Evolutionary conservation across 176 grass and related monocot species (phyloP).

Genomic region (Bromus sterilis): DNA sequence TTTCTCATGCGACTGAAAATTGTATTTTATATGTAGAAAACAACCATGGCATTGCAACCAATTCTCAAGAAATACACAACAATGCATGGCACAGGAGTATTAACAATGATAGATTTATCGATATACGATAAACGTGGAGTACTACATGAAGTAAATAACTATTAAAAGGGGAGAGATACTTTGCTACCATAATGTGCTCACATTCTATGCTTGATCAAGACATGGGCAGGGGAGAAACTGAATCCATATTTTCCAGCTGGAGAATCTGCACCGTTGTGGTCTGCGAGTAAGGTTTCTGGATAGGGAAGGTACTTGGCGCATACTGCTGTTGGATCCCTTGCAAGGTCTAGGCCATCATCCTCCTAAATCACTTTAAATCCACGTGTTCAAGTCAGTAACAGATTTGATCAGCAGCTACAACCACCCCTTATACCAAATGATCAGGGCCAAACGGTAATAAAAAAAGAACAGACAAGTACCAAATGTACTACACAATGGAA

Average conservation of each 20-base stretch:
- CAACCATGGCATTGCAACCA: neutral
- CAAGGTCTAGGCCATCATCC: conserved; percentile 32
- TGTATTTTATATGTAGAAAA: neutral
- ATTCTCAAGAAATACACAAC: neutral
- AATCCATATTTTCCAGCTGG: conserved; percentile 27
- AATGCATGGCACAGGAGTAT: neutral
- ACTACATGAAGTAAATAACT: neutral
- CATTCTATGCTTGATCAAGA: conserved; percentile 17
- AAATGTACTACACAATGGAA: no score
- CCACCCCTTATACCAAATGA: neutral
- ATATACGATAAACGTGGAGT: neutral
- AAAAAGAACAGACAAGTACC: neutral
- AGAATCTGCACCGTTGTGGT: neutral
- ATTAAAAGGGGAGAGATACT: neutral
- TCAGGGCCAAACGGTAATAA: neutral
- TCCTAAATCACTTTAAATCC: conserved; percentile 15
- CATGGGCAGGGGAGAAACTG: neutral
- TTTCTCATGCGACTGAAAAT: neutral
- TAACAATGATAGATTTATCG: neutral
- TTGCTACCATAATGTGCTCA: neutral
- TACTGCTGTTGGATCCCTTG: conserved; percentile 28
- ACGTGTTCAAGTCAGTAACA: neutral
- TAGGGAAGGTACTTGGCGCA: neutral
- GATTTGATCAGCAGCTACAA: neutral
- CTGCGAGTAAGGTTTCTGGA: neutral